Conservation (phyloP, 345 rosid species). For the Hypericum perforatum region DNA sequence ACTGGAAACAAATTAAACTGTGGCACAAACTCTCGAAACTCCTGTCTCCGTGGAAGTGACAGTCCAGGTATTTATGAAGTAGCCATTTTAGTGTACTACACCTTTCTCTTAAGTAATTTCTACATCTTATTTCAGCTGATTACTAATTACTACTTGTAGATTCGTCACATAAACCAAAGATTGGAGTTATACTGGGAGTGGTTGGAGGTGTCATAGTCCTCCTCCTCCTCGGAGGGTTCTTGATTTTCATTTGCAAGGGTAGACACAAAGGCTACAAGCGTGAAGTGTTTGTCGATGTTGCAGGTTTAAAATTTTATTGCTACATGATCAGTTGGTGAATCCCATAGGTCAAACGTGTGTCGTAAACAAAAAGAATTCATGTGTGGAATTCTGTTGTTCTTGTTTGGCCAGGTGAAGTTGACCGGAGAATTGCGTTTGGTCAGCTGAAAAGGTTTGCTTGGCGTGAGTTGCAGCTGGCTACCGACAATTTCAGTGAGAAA, state of each 20-base stretch:
- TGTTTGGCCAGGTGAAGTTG: constrained; percentile 68
- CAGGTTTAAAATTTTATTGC: constrained; percentile 43
- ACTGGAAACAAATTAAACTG: constrained; percentile 62
- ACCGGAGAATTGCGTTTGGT: constrained; percentile 89
- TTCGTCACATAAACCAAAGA: constrained; percentile 47
- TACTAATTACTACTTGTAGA: constrained; percentile 28
- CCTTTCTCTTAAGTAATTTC: background rate
- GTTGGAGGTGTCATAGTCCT: constrained; percentile 46
- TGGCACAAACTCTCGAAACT: constrained; percentile 30
- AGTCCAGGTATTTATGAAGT: constrained; percentile 40
- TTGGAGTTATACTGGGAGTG: constrained; percentile 62
- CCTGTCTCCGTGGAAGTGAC: constrained; percentile 43
- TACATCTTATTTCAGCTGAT: too few relatives aligned
- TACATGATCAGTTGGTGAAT: too few relatives aligned
- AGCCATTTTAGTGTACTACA: background rate
- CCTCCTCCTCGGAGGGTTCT: constrained; percentile 41
- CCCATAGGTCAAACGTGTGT: too few relatives aligned
- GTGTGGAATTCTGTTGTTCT: background rate
- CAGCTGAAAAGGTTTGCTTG: constrained; percentile 84
- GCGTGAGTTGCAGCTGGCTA: constrained; percentile 70
- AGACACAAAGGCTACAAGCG: constrained; percentile 52
- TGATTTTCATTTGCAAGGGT: constrained; percentile 50
- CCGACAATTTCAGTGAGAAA: constrained; percentile 37
- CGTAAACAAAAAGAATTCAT: too few relatives aligned
- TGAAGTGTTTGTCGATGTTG: constrained; percentile 85